Percentiles rank a stretch among this genome's conserved stretches.
Evolutionary conservation across 345 rosid genomes (phyloP).

Genomic region (Mangifera indica): DNA sequence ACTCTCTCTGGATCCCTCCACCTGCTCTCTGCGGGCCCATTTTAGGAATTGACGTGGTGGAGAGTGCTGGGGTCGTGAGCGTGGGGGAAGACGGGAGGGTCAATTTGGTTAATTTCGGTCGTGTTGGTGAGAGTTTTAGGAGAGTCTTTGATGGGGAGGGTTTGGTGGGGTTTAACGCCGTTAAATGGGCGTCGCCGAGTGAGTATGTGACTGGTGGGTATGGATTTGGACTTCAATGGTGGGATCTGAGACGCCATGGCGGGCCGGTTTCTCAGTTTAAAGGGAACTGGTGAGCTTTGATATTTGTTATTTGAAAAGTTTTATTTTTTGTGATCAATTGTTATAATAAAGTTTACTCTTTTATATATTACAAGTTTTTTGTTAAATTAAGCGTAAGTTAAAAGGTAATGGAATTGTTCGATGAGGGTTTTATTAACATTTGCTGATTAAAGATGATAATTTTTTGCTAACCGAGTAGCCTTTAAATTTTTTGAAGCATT

Average conservation of each 20-base stretch:
- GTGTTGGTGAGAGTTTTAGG: constrained; percentile 34
- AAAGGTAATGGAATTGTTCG: background rate
- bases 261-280: too few relatives aligned
- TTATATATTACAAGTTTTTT: background rate
- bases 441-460: background rate
- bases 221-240: too few relatives aligned
- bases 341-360: background rate
- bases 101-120: constrained; percentile 43
- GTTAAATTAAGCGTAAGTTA: background rate
- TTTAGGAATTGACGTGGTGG: too few relatives aligned
- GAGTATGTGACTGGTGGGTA: too few relatives aligned
- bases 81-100: constrained; percentile 62
- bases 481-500: too few relatives aligned
- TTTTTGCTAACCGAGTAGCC: too few relatives aligned
- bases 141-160: constrained; percentile 75
- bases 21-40: constrained; percentile 31
- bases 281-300: too few relatives aligned
- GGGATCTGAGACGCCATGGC: too few relatives aligned
- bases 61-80: constrained; percentile 50
- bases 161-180: constrained; percentile 62
- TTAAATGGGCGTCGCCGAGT: too few relatives aligned
- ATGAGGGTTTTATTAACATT: too few relatives aligned
- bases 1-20: constrained; percentile 62
- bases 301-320: too few relatives aligned
- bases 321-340: constrained; percentile 5